Conservation (phyloP, 1,284 basidiomycete species). For the Vanrija sp. region DNA sequence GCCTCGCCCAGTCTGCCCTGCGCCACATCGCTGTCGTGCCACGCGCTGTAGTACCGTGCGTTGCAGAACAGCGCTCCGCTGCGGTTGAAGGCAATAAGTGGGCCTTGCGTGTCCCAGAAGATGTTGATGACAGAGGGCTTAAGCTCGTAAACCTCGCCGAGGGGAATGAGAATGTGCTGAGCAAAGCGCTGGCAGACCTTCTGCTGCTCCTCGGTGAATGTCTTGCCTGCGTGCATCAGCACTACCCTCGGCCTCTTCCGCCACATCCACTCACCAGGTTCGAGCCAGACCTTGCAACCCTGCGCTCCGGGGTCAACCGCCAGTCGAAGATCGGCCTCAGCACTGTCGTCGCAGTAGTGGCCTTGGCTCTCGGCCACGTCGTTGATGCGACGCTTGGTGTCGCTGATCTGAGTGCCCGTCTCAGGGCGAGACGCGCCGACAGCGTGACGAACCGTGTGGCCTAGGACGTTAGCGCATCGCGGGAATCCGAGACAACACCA, state of each 20-base stretch:
- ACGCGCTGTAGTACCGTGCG: constrained; percentile 76
- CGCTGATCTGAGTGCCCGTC: constrained; percentile 57
- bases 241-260: not conserved
- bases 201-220: constrained; percentile 26
- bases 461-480: too few species aligned
- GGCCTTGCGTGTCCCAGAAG: constrained; percentile 77
- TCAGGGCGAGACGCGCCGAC: constrained; percentile 69
- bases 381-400: constrained; percentile 64
- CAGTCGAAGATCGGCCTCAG: constrained; percentile 62
- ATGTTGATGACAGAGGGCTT: constrained; percentile 68
- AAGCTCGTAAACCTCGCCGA: constrained; percentile 40
- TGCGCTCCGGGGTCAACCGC: constrained; percentile 12
- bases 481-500: too few species aligned
- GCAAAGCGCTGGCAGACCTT: constrained; percentile 58
- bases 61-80: constrained; percentile 87
- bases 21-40: constrained; percentile 50
- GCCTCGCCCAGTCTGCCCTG: constrained; percentile 56
- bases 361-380: constrained; percentile 69
- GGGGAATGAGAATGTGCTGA: constrained; percentile 54
- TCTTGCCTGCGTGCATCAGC: constrained; percentile 10
- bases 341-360: constrained; percentile 77
- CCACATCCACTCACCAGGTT: constrained; percentile 56
- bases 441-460: constrained; percentile 58
- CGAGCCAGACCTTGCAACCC: constrained; percentile 59
- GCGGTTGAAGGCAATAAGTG: constrained; percentile 88